Evolutionary conservation across 2,329 filamentous ascomycete genomes (phyloP).

Genomic region (Camptophora hylomeconis): DNA sequence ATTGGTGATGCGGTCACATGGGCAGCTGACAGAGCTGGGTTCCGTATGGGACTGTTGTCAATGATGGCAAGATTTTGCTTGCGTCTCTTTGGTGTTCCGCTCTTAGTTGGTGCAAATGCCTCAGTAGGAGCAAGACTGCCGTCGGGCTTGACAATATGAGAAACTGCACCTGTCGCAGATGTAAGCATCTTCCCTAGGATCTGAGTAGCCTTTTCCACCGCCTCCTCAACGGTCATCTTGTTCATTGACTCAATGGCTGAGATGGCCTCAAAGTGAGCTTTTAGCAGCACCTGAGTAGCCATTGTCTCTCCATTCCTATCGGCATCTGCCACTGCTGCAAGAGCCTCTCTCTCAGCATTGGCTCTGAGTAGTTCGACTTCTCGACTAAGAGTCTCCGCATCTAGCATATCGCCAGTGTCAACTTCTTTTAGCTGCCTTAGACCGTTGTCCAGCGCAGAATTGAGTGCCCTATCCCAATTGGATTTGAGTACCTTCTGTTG

Average conservation of each 20-base stretch:
- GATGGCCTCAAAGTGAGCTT: conserved; percentile 85
- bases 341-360: conserved; percentile 67
- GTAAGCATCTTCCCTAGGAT: conserved; percentile 69
- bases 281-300: conserved; percentile 69
- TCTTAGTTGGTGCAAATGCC: conserved; percentile 54
- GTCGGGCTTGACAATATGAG: conserved; percentile 84
- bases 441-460: conserved; percentile 77
- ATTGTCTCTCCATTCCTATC: conserved; percentile 69
- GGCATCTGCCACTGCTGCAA: conserved; percentile 65
- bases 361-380: conserved; percentile 80
- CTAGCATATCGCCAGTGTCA: conserved; percentile 52
- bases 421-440: conserved; percentile 62
- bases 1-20: conserved; percentile 48
- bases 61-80: conserved; percentile 28
- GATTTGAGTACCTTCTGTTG: conserved; percentile 69
- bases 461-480: conserved; percentile 78
- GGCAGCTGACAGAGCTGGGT: conserved; percentile 18
- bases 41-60: conserved; percentile 34
- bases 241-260: conserved; percentile 70
- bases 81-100: conserved; percentile 64
- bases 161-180: conserved; percentile 58
- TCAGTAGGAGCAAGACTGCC: conserved; percentile 45
- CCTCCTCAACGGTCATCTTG: conserved; percentile 70
- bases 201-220: conserved; percentile 63
- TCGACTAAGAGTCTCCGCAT: conserved; percentile 58